A percentile compares a stretch with the other conserved stretches of the same genome.
Conservation (phyloP, 2,329 filamentous ascomycete genomes). For the Lizonia empirigonia region DNA sequence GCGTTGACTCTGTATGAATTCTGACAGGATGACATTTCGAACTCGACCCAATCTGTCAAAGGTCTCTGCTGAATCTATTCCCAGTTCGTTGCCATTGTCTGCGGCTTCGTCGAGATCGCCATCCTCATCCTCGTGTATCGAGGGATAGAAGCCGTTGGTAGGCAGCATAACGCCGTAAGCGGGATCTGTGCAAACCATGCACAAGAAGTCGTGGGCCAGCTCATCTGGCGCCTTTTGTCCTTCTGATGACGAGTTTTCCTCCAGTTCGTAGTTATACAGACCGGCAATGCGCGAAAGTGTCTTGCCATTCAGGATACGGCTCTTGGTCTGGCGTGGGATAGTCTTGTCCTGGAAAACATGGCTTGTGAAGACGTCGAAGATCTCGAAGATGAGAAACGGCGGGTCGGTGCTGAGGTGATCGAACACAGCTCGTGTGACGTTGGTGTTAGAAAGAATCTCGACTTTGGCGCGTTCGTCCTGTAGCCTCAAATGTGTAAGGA, state of each 20-base stretch:
- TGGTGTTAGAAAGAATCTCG: slow-evolving; percentile 78
- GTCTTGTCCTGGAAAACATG: slow-evolving; percentile 76
- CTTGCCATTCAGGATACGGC: slow-evolving; percentile 74
- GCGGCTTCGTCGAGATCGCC: slow-evolving; percentile 47
- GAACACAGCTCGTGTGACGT: slow-evolving; percentile 72
- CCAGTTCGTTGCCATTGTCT: slow-evolving; percentile 63
- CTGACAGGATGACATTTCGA: slow-evolving; percentile 77
- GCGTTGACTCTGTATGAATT: slow-evolving; percentile 77
- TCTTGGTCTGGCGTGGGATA: slow-evolving; percentile 75
- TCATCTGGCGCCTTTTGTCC: slow-evolving; percentile 65
- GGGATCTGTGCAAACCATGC: slow-evolving; percentile 74
- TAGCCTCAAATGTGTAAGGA: slow-evolving; percentile 79
- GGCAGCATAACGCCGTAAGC: slow-evolving; percentile 75
- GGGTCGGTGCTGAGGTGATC: slow-evolving; percentile 80
- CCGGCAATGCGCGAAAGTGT: slow-evolving; percentile 69
- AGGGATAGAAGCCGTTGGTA: slow-evolving; percentile 84
- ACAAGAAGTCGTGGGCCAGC: slow-evolving; percentile 75
- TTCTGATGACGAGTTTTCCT: slow-evolving; percentile 53
- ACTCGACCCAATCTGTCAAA: slow-evolving; percentile 74
- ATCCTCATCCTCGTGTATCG: slow-evolving; percentile 65
- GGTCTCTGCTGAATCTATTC: slow-evolving; percentile 72
- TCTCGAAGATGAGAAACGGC: slow-evolving; percentile 73
- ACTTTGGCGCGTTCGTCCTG: slow-evolving; percentile 77
- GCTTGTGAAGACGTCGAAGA: slow-evolving; percentile 71
- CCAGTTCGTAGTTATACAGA: slow-evolving; percentile 49